Evolutionary conservation across 192 early-diverging fungal species (phyloP).

Genomic region (Bifiguratus adelaidae): DNA sequence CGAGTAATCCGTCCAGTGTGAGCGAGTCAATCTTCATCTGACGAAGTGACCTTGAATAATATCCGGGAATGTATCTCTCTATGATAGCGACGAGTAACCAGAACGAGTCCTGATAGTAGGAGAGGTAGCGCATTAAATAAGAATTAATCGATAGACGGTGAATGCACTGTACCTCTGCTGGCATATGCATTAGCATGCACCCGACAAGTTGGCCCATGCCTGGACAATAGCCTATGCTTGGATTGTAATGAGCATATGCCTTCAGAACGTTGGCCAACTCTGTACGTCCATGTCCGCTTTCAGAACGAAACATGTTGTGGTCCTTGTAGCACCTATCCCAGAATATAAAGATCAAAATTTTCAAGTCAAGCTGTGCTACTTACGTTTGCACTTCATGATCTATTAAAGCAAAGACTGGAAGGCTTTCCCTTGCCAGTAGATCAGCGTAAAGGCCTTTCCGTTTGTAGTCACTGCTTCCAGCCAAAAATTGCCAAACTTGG

Average conservation of each 20-base stretch:
- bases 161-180: constrained; percentile 29
- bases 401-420: constrained; percentile 77
- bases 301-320: constrained; percentile 67
- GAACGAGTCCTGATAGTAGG: constrained; percentile 61
- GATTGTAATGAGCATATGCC: constrained; percentile 84
- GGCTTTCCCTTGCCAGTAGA: background rate
- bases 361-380: background rate
- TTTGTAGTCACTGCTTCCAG: constrained; percentile 35
- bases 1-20: constrained; percentile 68
- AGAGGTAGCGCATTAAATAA: background rate
- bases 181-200: constrained; percentile 81
- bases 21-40: constrained; percentile 73
- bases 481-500: constrained; percentile 57
- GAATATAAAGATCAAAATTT: background rate
- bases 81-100: constrained; percentile 78
- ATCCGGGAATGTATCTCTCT: constrained; percentile 63
- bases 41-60: constrained; percentile 60
- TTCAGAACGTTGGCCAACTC: constrained; percentile 70
- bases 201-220: constrained; percentile 93
- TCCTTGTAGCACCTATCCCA: constrained; percentile 84
- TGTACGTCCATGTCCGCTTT: constrained; percentile 57
- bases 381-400: constrained; percentile 67
- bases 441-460: constrained; percentile 33
- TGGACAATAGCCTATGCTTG: constrained; percentile 85
- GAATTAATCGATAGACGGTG: background rate